Evolutionary conservation across 2,329 filamentous ascomycete species (phyloP).

Genomic region (Calonectria crousiana): DNA sequence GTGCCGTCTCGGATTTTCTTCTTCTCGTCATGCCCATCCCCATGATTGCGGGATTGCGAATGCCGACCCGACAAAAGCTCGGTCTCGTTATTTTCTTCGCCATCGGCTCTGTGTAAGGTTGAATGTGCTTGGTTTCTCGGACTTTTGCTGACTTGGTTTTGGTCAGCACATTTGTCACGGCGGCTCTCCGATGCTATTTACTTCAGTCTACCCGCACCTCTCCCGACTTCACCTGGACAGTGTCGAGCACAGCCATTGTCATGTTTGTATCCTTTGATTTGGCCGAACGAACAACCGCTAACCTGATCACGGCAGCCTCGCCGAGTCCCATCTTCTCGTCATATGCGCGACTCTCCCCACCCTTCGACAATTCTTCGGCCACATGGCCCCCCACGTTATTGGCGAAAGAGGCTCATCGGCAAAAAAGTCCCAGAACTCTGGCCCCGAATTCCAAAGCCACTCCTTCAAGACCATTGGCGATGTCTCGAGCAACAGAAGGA

Average conservation of each 20-base stretch:
- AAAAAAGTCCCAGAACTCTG: background rate
- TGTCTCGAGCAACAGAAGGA: background rate
- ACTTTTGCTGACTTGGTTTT: background rate
- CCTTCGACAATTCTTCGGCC: slow-evolving; percentile 29
- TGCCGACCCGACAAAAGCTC: slow-evolving; percentile 58
- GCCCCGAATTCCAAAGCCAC: background rate
- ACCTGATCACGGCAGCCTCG: slow-evolving; percentile 17
- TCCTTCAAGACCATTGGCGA: background rate
- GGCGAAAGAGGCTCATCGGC: background rate
- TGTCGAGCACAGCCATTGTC: background rate
- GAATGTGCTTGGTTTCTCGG: background rate
- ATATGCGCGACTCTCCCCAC: slow-evolving; percentile 31
- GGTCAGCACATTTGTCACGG: slow-evolving; percentile 29
- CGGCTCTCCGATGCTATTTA: slow-evolving; percentile 27
- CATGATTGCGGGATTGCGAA: slow-evolving; percentile 55
- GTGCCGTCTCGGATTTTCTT: slow-evolving; percentile 59
- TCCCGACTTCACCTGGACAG: slow-evolving; percentile 30
- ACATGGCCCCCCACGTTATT: slow-evolving; percentile 27
- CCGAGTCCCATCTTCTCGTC: slow-evolving; percentile 32
- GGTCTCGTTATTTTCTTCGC: slow-evolving; percentile 56
- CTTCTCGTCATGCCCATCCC: slow-evolving; percentile 59
- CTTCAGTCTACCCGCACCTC: slow-evolving; percentile 19
- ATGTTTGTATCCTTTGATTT: background rate
- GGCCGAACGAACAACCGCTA: rapidly evolving
- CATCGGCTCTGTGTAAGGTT: slow-evolving; percentile 47